A percentile compares a stretch with the other conserved stretches of the same genome.
These are phyloP conservation scores for Eucalyptus paniculata DNA, from an alignment of 345 rosid species.

Conservation along the genomic window DNA sequence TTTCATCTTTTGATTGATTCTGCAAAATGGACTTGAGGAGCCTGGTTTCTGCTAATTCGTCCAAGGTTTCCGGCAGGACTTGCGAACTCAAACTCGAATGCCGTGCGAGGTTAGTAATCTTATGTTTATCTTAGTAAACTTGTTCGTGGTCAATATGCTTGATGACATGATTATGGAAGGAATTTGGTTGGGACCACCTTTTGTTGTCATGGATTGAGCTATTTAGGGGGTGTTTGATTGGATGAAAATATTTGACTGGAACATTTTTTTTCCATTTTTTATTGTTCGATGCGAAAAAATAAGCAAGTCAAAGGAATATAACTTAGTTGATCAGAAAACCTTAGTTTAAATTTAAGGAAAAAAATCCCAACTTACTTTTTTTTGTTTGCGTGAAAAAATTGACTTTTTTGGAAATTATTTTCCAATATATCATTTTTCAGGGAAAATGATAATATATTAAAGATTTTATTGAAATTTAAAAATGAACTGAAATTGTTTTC, in stretches of 20 bases:
- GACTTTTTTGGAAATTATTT: not conserved
- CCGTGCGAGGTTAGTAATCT: not conserved
- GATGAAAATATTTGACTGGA: not conserved
- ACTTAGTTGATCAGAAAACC: not conserved
- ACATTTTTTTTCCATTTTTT: not conserved
- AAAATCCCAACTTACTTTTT: not conserved
- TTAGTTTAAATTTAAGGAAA: not conserved
- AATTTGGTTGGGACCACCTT: not conserved
- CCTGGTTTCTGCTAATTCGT: not conserved
- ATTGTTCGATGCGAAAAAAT: not conserved
- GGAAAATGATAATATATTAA: not conserved
- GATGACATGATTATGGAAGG: not conserved
- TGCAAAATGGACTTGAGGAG: not conserved
- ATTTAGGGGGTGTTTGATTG: not conserved
- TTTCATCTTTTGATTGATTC: not conserved
- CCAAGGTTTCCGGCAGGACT: not conserved
- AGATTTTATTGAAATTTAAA: not conserved
- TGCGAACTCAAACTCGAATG: not conserved
- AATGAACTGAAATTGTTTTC: not conserved
- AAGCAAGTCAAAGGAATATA: not conserved
- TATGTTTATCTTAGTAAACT: not conserved
- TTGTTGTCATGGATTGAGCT: not conserved
- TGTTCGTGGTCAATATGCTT: not conserved
- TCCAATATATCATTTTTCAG: not conserved
- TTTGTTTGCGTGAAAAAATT: not conserved